These are phyloP conservation scores for Acaromyces ingoldii DNA, from an alignment of 1,284 basidiomycete genomes.

Conservation along the genomic window DNA sequence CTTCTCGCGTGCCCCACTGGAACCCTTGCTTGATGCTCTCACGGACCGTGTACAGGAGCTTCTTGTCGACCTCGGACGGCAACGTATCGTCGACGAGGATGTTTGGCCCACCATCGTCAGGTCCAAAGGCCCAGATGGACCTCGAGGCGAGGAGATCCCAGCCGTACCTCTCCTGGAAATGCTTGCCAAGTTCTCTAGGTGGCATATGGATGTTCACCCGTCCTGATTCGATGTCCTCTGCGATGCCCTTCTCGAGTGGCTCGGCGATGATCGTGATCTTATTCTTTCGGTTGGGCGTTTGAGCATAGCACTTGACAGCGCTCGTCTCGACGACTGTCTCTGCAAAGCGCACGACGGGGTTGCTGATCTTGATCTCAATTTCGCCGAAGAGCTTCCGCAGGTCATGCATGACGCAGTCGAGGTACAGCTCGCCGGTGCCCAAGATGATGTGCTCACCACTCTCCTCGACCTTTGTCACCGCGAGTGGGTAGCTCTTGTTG, in stretches of 20 bases:
- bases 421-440: slow-evolving; percentile 92
- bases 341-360: slow-evolving; percentile 96
- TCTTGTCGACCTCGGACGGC: slow-evolving; percentile 93
- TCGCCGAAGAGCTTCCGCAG: slow-evolving; percentile 85
- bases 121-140: slow-evolving; percentile 99
- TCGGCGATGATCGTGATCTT: slow-evolving; percentile 47
- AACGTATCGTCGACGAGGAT: slow-evolving; percentile 91
- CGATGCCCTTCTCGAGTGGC: slow-evolving; percentile 48
- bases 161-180: slow-evolving; percentile 67
- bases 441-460: slow-evolving; percentile 95
- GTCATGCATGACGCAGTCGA: slow-evolving; percentile 97
- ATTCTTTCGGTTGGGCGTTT: slow-evolving; percentile 92
- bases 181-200: slow-evolving; percentile 38
- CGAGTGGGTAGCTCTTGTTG: slow-evolving; percentile 94
- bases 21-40: slow-evolving; percentile 98
- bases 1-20: slow-evolving; percentile 97
- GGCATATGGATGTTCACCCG: slow-evolving; percentile 34
- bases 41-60: slow-evolving; percentile 77
- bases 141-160: slow-evolving; percentile 96
- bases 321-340: slow-evolving; percentile 98
- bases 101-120: slow-evolving; percentile 82
- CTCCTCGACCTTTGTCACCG: slow-evolving; percentile 94
- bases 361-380: slow-evolving; percentile 99
- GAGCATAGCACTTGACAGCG: slow-evolving; percentile 95
- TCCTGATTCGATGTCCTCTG: slow-evolving; percentile 47